Percentiles rank a stretch among this genome's conserved stretches.
Conservation (phyloP, 495 filamentous ascomycete genomes). For the Paragyromitra xinjiangensis region DNA sequence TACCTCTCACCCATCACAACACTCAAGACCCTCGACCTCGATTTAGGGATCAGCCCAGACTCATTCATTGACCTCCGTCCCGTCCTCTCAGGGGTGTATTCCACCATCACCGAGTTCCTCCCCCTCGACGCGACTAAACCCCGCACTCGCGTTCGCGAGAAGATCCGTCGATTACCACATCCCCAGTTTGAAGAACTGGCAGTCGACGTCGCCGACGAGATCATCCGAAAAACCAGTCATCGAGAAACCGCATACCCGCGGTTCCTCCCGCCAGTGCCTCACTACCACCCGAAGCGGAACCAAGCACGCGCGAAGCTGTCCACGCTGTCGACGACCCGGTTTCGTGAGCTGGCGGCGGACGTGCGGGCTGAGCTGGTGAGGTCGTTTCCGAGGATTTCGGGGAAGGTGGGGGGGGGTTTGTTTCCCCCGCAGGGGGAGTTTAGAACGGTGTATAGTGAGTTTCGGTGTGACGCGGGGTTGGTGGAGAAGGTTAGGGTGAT, state of each 20-base stretch:
- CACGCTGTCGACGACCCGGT: background rate
- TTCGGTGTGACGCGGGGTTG: background rate
- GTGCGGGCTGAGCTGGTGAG: background rate
- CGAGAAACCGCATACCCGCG: background rate
- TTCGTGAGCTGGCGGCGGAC: constrained; percentile 11
- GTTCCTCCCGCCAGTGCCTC: background rate
- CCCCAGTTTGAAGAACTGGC: constrained; percentile 13
- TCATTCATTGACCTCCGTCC: constrained; percentile 26
- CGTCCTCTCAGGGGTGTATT: background rate
- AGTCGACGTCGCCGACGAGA: constrained; percentile 24
- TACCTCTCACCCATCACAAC: constrained; percentile 21
- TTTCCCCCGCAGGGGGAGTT: background rate
- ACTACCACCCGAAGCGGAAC: constrained; percentile 14
- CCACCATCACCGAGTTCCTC: constrained; percentile 5
- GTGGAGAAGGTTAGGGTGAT: background rate
- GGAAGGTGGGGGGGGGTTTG: too few species aligned
- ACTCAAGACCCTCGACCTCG: constrained; percentile 25
- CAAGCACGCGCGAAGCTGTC: constrained; percentile 15
- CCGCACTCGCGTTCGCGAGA: background rate
- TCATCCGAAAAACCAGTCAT: background rate
- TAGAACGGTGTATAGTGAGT: background rate
- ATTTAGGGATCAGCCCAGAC: constrained; percentile 19
- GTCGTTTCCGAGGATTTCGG: constrained; percentile 14
- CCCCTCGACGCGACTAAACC: background rate
- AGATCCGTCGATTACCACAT: background rate